phyloP scores from a whole-genome alignment of 371 early-diverging fungal genomes.

The Apophysomyces sp. region DNA sequence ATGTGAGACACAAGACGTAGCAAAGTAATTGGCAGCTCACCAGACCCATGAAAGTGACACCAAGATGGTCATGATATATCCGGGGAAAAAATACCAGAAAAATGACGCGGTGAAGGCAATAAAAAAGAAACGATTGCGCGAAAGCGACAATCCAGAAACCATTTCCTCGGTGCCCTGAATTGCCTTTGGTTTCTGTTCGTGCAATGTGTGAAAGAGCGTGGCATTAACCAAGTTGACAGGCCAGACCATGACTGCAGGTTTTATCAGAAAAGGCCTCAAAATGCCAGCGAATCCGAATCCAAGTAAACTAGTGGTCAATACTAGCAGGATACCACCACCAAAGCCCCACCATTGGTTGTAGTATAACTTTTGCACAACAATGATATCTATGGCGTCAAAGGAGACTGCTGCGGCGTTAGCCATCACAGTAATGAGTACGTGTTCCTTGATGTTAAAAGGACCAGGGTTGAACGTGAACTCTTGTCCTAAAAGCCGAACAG shows the following conservation, averaged over 20 bases:
- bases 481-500: background rate
- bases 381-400: conserved; percentile 72
- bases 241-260: conserved; percentile 86
- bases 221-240: conserved; percentile 74
- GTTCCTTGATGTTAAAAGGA: conserved; percentile 75
- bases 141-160: conserved; percentile 22
- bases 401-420: conserved; percentile 55
- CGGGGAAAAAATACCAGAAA: conserved; percentile 53
- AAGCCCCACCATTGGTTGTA: conserved; percentile 66
- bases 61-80: conserved; percentile 57
- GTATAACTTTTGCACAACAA: conserved; percentile 66
- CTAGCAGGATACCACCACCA: conserved; percentile 57
- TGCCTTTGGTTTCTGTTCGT: conserved; percentile 43
- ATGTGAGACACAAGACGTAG: conserved; percentile 23
- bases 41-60: conserved; percentile 51
- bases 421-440: conserved; percentile 57
- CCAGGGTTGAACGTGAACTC: conserved; percentile 60
- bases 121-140: conserved; percentile 65
- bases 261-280: conserved; percentile 72
- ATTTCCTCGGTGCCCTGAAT: conserved; percentile 23
- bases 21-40: conserved; percentile 7
- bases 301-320: conserved; percentile 66
- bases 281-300: conserved; percentile 89
- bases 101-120: conserved; percentile 47
- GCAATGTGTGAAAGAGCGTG: conserved; percentile 75